Percentiles rank a stretch among this genome's conserved stretches.
Conservation (phyloP, 2,329 filamentous ascomycete species). For the Penicillium italicum region DNA sequence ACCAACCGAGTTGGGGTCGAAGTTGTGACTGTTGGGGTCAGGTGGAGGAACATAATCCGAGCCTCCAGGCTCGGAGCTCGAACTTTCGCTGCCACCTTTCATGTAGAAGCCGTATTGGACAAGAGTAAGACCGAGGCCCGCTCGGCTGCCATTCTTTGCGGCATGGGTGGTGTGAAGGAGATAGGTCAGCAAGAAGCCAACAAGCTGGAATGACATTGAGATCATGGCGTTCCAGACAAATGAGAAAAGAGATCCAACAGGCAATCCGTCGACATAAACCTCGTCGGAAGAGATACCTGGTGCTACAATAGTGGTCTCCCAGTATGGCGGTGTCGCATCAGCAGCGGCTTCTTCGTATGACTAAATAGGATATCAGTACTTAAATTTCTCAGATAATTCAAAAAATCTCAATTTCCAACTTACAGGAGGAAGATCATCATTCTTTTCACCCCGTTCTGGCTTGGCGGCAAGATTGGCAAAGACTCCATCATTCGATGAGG, state of each 20-base stretch:
- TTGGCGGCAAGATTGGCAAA: conserved; percentile 94
- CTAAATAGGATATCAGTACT: conserved; percentile 45
- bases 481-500: conserved; percentile 84
- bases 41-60: conserved; percentile 59
- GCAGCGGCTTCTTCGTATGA: conserved; percentile 98
- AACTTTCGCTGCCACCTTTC: conserved; percentile 59
- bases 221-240: conserved; percentile 84
- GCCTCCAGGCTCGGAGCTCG: conserved; percentile 36
- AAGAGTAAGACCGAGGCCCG: conserved; percentile 88
- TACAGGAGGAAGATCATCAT: conserved; percentile 92
- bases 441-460: conserved; percentile 73
- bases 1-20: conserved; percentile 68
- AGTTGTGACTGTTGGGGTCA: conserved; percentile 87
- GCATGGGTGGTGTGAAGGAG: conserved; percentile 96
- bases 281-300: conserved; percentile 90
- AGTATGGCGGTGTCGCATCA: conserved; percentile 93
- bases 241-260: conserved; percentile 79
- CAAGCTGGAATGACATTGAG: conserved; percentile 92
- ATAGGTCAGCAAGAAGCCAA: conserved; percentile 96
- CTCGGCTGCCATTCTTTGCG: conserved; percentile 93
- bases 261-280: conserved; percentile 94
- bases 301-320: conserved; percentile 97
- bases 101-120: conserved; percentile 98
- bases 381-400: not conserved
- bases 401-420: conserved; percentile 38